Evolutionary conservation across 2,329 filamentous ascomycete species (phyloP).

Genomic region (Erysiphe pulchra): DNA sequence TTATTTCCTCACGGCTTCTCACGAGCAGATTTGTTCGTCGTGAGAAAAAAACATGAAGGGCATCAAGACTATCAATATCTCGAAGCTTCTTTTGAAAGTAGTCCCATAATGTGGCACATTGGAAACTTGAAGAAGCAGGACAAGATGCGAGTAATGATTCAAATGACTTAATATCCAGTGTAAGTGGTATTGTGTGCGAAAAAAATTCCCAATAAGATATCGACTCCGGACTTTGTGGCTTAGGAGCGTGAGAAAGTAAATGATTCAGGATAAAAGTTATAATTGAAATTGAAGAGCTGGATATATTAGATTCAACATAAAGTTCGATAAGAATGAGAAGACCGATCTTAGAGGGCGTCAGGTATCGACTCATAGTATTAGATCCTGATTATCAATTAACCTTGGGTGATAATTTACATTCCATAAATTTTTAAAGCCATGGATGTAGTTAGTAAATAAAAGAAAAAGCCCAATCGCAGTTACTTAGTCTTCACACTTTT

Average conservation of each 20-base stretch:
- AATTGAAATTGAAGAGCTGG: conserved; percentile 45
- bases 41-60: conserved; percentile 52
- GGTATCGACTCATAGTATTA: conserved; percentile 7
- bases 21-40: conserved; percentile 29
- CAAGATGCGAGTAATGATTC: conserved; percentile 28
- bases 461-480: too few relatives aligned
- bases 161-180: conserved; percentile 25
- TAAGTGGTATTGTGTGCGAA: conserved; percentile 14
- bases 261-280: conserved; percentile 58
- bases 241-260: conserved; percentile 25
- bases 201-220: conserved; percentile 11
- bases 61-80: conserved; percentile 59
- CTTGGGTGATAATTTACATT: too few relatives aligned
- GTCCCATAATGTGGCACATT: conserved; percentile 71
- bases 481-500: too few relatives aligned
- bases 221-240: conserved; percentile 3
- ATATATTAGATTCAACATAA: conserved; percentile 48
- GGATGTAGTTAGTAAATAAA: too few relatives aligned
- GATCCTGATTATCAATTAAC: too few relatives aligned
- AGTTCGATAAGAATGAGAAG: conserved; percentile 58
- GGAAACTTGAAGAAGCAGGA: conserved; percentile 28
- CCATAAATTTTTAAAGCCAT: too few relatives aligned
- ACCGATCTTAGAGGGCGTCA: conserved; percentile 74
- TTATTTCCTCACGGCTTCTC: conserved; percentile 34
- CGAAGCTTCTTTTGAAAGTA: conserved; percentile 59